A percentile compares a stretch with the other conserved stretches of the same genome.
phyloP scores from a whole-genome alignment of 2,329 filamentous ascomycete genomes.

The Aspergillus hortae region DNA sequence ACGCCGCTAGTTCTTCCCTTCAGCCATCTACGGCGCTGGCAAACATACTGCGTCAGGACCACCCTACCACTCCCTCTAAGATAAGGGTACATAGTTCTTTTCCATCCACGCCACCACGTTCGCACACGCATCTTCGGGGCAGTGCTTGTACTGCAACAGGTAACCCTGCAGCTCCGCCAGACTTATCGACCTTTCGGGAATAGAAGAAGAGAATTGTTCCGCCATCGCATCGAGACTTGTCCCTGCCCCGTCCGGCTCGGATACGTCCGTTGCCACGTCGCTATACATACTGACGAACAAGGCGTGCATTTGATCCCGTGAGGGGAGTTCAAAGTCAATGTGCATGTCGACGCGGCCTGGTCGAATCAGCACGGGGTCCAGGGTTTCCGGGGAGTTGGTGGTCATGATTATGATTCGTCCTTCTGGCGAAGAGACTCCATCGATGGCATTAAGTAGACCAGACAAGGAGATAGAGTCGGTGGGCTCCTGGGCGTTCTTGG shows the following conservation, averaged over 20 bases:
- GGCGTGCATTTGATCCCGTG: conserved; percentile 22
- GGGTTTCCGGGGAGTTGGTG: conserved; percentile 67
- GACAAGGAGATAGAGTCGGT: too few species aligned
- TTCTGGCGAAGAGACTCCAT: conserved; percentile 75
- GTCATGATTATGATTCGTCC: conserved; percentile 81
- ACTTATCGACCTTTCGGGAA: conserved; percentile 53
- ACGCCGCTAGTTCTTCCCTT: too few species aligned
- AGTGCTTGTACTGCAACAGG: conserved; percentile 60
- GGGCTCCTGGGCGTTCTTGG: too few species aligned
- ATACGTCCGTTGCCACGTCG: conserved; percentile 21
- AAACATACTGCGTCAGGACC: too few species aligned
- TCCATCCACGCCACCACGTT: conserved; percentile 38
- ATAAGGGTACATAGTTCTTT: not conserved
- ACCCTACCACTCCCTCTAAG: too few species aligned
- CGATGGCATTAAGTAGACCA: conserved; percentile 69
- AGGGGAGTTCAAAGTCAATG: conserved; percentile 51
- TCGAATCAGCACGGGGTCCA: conserved; percentile 69
- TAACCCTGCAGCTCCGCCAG: conserved; percentile 66
- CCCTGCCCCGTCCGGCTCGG: conserved; percentile 37
- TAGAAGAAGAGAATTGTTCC: conserved; percentile 48
- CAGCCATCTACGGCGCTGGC: too few species aligned
- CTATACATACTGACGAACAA: conserved; percentile 30
- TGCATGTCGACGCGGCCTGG: conserved; percentile 70
- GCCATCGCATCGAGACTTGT: conserved; percentile 27
- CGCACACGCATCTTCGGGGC: conserved; percentile 52